Evolutionary conservation across 768 basidiomycete genomes (phyloP), one percentile per base, ranked within the genome.

Genomic region (Leccinum sublutescens): DNA sequence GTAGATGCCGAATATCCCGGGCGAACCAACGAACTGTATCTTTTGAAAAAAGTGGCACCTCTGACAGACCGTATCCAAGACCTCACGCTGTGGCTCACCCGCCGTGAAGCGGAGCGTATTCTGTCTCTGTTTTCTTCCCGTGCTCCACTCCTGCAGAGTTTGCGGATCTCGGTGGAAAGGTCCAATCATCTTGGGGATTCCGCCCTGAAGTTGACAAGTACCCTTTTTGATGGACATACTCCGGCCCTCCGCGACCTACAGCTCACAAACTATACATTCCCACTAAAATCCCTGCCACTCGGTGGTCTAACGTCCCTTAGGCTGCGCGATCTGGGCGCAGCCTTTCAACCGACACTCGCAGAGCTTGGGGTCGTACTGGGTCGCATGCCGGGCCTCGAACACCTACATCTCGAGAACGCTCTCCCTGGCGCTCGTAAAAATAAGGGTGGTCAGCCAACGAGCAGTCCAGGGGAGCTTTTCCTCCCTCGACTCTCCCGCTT

Each of bases 201-300:
- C 57, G n/a, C 68, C 62, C 45, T 67, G 62, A 14, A 78, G 12
- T 69, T 36, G 19, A 36, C 72, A 0, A 61, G 63, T 3, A 48
- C 51, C 9, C 65, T 77, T 23, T 73, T 79, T 40, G 63, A 61
- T 25, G 75, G 71, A 29, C 62, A 73, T 9, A 70, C 71, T 4
- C 74, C 76, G 12, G 66, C 66, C 31, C 70, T 82, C 25, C 72
- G 73, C 51, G 64, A 62, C 23, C 61, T 82, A 17, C 72, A 77
- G 57, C 62, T 82, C 1, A 66, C 56, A 14, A 64, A 70, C 25
- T 75, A 76, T 56, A 66, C 69, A 40, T 62, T 79, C 52, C 63
- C 71, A 5, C 77, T 78, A 76, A 65, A 73, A 19, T 77, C 75
- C 1, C 61, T 71, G 1, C 58, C 77, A 14, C 64, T 81, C 25